A percentile compares a stretch with the other conserved stretches of the same genome.
These are phyloP conservation scores for Tetrahymena malaccensis DNA, from an alignment of 73 alveolate genomes.

Conservation along the genomic window DNA sequence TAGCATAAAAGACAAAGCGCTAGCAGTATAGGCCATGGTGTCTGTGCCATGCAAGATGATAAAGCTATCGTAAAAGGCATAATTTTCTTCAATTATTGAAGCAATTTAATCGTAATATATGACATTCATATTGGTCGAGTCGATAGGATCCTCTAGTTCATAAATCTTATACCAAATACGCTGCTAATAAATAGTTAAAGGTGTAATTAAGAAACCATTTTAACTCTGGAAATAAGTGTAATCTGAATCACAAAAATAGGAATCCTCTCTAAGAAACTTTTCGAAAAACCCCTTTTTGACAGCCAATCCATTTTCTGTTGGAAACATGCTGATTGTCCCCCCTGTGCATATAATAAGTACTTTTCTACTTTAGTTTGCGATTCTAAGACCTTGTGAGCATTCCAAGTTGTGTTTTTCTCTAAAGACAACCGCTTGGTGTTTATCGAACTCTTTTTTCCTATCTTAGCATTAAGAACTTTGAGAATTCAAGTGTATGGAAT, in stretches of 20 bases:
- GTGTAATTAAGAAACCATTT: slow-evolving; percentile 48
- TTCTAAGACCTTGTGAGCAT: background rate
- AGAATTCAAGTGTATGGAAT: background rate
- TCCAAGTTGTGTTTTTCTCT: background rate
- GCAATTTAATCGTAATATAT: slow-evolving; percentile 82
- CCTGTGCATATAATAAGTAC: slow-evolving; percentile 29
- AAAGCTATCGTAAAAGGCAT: slow-evolving; percentile 79
- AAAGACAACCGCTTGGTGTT: background rate
- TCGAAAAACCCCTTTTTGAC: slow-evolving; percentile 17
- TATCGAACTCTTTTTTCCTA: background rate
- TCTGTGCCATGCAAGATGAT: slow-evolving; percentile 94
- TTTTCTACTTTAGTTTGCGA: background rate
- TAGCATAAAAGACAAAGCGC: slow-evolving; percentile 94
- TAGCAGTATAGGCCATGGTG: slow-evolving; percentile 98
- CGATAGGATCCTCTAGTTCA: slow-evolving; percentile 65
- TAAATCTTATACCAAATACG: slow-evolving; percentile 47
- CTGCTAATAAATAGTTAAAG: slow-evolving; percentile 42
- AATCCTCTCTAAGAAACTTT: slow-evolving; percentile 8
- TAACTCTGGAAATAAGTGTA: slow-evolving; percentile 13
- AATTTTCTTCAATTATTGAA: slow-evolving; percentile 60
- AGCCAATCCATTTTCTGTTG: slow-evolving; percentile 16
- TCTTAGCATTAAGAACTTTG: background rate
- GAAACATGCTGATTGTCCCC: slow-evolving; percentile 42
- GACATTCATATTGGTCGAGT: slow-evolving; percentile 72
- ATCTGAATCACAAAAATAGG: slow-evolving; percentile 34